Evolutionary conservation across 2,329 filamentous ascomycete genomes (phyloP).

Genomic region (Aspergillus transmontanensis): DNA sequence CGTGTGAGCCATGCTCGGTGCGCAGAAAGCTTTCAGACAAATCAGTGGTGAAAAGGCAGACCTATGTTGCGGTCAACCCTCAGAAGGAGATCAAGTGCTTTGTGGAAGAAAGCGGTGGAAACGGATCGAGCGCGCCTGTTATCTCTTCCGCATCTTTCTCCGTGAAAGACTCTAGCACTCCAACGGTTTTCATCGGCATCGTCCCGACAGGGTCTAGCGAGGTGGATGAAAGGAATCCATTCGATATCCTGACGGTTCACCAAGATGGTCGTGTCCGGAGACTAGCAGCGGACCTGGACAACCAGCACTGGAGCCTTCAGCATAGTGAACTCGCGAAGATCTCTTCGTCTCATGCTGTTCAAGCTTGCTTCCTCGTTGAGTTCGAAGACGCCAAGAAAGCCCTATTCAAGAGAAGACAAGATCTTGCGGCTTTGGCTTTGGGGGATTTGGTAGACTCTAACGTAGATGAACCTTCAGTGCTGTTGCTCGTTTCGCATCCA

Average conservation of each 20-base stretch:
- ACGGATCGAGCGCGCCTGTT: slow-evolving; percentile 32
- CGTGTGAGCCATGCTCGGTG: slow-evolving; percentile 60
- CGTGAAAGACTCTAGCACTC: slow-evolving; percentile 40
- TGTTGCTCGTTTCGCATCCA: slow-evolving; percentile 45
- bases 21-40: slow-evolving; percentile 52
- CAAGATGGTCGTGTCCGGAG: slow-evolving; percentile 46
- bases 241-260: slow-evolving; percentile 47
- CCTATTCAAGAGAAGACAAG: slow-evolving; percentile 43
- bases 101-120: slow-evolving; percentile 48
- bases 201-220: slow-evolving; percentile 32
- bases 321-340: slow-evolving; percentile 36
- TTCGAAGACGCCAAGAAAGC: slow-evolving; percentile 45
- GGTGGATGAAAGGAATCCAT: slow-evolving; percentile 32
- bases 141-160: slow-evolving; percentile 45
- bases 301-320: slow-evolving; percentile 42
- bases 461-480: slow-evolving; percentile 37
- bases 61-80: slow-evolving; percentile 56
- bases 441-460: slow-evolving; percentile 33
- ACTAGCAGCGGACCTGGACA: slow-evolving; percentile 43
- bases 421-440: slow-evolving; percentile 40
- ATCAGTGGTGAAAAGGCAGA: slow-evolving; percentile 53
- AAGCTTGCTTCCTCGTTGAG: slow-evolving; percentile 41
- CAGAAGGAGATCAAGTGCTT: slow-evolving; percentile 58
- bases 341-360: slow-evolving; percentile 32
- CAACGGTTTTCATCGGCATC: slow-evolving; percentile 42